Evolutionary conservation across 306 rosid species (phyloP).

Genomic region (Arachis stenosperma): DNA sequence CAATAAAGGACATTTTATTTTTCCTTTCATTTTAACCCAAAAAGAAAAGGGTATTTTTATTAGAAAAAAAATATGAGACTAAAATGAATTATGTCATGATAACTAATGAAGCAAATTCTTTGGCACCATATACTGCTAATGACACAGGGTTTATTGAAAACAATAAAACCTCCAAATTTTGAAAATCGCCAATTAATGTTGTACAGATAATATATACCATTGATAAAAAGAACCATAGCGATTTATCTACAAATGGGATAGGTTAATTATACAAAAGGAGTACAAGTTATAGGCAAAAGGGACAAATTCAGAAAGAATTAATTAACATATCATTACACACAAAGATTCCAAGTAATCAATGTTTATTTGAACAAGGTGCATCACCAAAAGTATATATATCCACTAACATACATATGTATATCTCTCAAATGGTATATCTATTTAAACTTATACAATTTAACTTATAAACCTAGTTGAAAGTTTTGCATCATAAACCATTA

Average conservation of each 20-base stretch:
- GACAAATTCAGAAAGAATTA: slow-evolving; percentile 20
- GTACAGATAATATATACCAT: slow-evolving; percentile 56
- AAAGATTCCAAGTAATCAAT: slow-evolving; percentile 11
- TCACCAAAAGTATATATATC: slow-evolving; percentile 1
- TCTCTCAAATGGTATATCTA: too few species aligned
- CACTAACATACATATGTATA: background rate
- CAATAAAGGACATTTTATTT: background rate
- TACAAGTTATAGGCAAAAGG: slow-evolving; percentile 17
- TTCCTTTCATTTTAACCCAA: background rate
- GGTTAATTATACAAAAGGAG: slow-evolving; percentile 19
- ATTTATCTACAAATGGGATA: slow-evolving; percentile 47
- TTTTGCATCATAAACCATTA: too few species aligned
- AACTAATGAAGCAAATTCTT: slow-evolving; percentile 11
- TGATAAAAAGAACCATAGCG: slow-evolving; percentile 59
- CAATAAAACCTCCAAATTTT: slow-evolving; percentile 20
- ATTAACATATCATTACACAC: slow-evolving; percentile 8
- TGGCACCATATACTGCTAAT: background rate
- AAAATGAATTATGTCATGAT: background rate
- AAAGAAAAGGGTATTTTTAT: background rate
- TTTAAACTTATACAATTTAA: too few species aligned
- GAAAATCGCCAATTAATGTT: slow-evolving; percentile 52
- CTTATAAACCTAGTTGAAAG: too few species aligned
- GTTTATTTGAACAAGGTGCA: slow-evolving; percentile 6
- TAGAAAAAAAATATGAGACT: too few species aligned
- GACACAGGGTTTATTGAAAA: slow-evolving; percentile 8